Evolutionary conservation across 805 yeast genomes (phyloP), one percentile per base, ranked within the genome.

Genomic region (Spathaspora arborariae): DNA sequence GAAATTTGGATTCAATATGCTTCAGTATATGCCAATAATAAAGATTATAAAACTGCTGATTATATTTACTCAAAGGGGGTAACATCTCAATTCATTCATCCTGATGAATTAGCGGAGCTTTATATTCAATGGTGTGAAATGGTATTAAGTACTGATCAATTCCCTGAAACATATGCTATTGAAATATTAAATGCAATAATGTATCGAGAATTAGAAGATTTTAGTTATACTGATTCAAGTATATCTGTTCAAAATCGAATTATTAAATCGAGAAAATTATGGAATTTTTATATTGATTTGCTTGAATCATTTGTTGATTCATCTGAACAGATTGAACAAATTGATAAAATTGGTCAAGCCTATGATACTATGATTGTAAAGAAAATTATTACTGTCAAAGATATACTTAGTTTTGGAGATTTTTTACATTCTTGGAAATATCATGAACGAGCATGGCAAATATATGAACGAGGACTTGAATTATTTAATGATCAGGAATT

Each of bases 101-200:
- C 80, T 0, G 78, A 79, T 19, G 96, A 89, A 49, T 64, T 89
- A 18, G 86, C 83, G 2, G 76, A 75, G 2, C 62, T 91, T 5
- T 87, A 89, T 78, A 67, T 79, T n/a, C 76, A 74, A 15, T 91
- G 97, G 96, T 72, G 85, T 5, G 85, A 85, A 47, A 65, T 80
- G 63, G 85, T 84, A 49, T 56, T 86, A 24, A 66, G 75, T 20
- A 63, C 67, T 15, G 78, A 71, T 19, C 58, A 79, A 18, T 77
- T 72, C 1, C 62, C 81, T 44, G 61, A 80, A 18, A 77, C 73
- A 1, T 63, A 61, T 16, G 68, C 80, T 0, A 42, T 73, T 3
- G 47, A 54, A 0, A 60, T 74, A 4, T 49, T 75, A 1, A 67
- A 69, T 48, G 53, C 54, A 18, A 65, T 74, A 0, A 51, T 74